These are phyloP conservation scores for Karstenula rhodostoma DNA, from an alignment of 2,329 filamentous ascomycete genomes.

Conservation along the genomic window DNA sequence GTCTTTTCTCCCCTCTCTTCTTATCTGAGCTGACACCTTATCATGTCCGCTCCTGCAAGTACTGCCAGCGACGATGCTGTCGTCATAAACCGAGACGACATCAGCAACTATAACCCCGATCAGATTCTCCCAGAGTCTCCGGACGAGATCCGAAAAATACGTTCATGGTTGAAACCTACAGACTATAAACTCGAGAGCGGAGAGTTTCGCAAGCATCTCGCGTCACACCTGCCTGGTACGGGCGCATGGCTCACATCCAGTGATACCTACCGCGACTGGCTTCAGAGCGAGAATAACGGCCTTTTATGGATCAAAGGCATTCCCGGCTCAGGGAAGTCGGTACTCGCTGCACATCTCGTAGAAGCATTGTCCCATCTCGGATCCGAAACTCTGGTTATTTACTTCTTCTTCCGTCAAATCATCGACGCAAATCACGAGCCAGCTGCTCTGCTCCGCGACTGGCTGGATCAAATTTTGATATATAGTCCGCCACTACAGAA, in stretches of 20 bases:
- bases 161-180: conserved; percentile 28
- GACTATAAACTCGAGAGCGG: conserved; percentile 21
- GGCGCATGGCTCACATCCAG: conserved; percentile 9
- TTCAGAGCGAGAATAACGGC: conserved; percentile 15
- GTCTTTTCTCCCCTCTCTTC: not conserved
- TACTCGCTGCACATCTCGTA: conserved; percentile 37
- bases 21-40: not conserved
- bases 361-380: conserved; percentile 17
- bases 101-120: conserved; percentile 44
- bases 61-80: conserved; percentile 28
- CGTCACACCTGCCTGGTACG: conserved; percentile 22
- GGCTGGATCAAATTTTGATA: conserved; percentile 42
- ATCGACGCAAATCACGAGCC: conserved; percentile 42
- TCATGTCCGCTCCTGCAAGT: not conserved
- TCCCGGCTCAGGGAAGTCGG: conserved; percentile 50
- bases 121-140: conserved; percentile 42
- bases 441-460: conserved; percentile 42
- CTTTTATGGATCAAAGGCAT: conserved; percentile 45
- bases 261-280: conserved; percentile 21
- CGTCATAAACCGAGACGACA: conserved; percentile 36
- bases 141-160: conserved; percentile 23
- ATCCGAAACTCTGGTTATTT: conserved; percentile 37
- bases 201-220: conserved; percentile 28
- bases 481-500: conserved; percentile 36
- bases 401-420: conserved; percentile 53